Base-by-base conservation (phyloP, 306 rosid species). In the Begonia loranthoides region DNA sequence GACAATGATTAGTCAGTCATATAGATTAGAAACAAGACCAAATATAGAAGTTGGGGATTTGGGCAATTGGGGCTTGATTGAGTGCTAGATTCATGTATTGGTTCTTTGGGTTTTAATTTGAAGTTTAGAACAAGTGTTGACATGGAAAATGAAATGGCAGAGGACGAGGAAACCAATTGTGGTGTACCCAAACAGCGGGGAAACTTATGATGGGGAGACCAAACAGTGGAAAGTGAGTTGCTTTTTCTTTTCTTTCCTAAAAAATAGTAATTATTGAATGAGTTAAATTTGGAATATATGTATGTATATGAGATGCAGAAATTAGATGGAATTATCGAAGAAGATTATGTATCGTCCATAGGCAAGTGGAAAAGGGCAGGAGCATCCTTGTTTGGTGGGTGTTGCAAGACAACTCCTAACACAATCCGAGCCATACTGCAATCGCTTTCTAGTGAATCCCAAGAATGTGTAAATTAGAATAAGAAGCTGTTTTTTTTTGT, bases 161-260 rank as follows among this genome's bases (percentile, higher is more conserved):
- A 79, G 54, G 34, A 79, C 97, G 45, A 64, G 56, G 48, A 89
- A 85, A 62, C 83, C 95, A 17, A 45, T 84, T 48, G 61, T 84
- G 45, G 69, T 79, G 59, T 89, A 89, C 73, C 97, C 94, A 50
- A 89, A 84, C 78, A 84, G 95, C 13, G 97, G 95, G 51, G 95
- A 89, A 67, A 79, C 84, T 60, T 88, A 84, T 17, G 71, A 67
- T 64, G 75, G 80, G 61, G 75, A 41, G 70, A 51, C 46, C 61
- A 79, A 73, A 66, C 65, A 67, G 47, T 89, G 97, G 97, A 66
- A 54, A 79, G 93, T 88, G 66, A 81, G 86, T 76, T 13, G 62
- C 55, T 13, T 66, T 49, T 13, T 64, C 55, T 13, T 66, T 49
- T 61, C 53, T 24, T 33, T 24, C 22, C 8, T 47, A n/a, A 36